Conservation (phyloP, 257 asterid species). For the Solanum chaucha region DNA sequence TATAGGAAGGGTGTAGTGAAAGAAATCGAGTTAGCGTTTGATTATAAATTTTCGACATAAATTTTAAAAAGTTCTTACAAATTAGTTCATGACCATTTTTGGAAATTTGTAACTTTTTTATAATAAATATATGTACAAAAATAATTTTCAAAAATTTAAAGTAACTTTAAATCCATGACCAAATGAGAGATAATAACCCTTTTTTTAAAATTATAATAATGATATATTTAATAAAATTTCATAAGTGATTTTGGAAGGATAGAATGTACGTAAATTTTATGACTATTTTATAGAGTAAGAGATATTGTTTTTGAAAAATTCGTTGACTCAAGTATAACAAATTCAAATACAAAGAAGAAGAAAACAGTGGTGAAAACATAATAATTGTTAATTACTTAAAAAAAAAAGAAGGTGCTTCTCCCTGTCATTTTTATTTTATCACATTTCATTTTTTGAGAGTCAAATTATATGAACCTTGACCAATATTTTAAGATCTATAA, state of each 20-base stretch:
- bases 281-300: not conserved
- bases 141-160: too few relatives aligned
- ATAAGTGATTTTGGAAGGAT: rapidly evolving
- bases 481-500: rapidly evolving
- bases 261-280: not conserved
- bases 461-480: not conserved
- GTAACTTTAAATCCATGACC: too few relatives aligned
- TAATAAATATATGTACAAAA: too few relatives aligned
- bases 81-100: not conserved
- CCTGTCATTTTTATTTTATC: too few relatives aligned
- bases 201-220: too few relatives aligned
- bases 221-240: too few relatives aligned
- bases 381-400: too few relatives aligned
- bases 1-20: not conserved
- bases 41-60: too few relatives aligned
- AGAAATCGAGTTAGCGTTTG: not conserved
- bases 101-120: not conserved
- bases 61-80: not conserved
- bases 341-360: too few relatives aligned
- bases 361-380: not conserved
- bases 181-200: too few relatives aligned
- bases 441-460: rapidly evolving
- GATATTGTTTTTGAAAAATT: not conserved
- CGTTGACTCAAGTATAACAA: too few relatives aligned
- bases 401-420: too few relatives aligned